Base-by-base conservation (phyloP, 345 rosid species). In the Salix caprea region DNA sequence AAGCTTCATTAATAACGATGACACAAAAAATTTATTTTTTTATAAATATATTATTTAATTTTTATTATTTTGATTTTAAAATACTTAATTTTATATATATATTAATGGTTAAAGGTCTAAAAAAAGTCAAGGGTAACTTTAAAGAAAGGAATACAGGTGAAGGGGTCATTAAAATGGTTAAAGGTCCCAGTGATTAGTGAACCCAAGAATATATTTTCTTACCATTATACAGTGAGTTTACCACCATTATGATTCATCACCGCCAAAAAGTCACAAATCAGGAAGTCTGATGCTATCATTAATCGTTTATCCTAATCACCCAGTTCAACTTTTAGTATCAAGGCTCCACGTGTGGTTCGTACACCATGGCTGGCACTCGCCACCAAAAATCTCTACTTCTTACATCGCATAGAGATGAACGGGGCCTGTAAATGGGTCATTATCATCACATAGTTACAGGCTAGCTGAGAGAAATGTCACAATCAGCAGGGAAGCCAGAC, bases 401-500 rank as follows among this genome's bases (percentile, higher is more conserved):
- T 58, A 28, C 13, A 62, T 28, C 37, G 54, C 64, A 19, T 58
- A 40, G 69, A 32, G 15, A 67, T 24, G 39, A 18, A 40, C 60
- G n/a, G 12, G 1, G 10, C 32, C 12, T 62, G 28, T 4, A 26
- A 13, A 4, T 24, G 13, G 39, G 67, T 64, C 21, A 21, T 61
- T 23, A 12, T 67, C 65, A 60, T 32, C 65, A 26, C 23, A 40
- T 7, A 36, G 19, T 52, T 61, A 26, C 70, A 12, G 62, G 74
- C n/a, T 28, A 50, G 56, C 66, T 13, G 32, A 78, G n/a, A 26
- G 13, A 71, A 54, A 39, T 5, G 32, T 36, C 66, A 64, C 72
- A 81, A 83, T 76, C 86, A 46, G 37, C 65, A 40, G 39, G 60
- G 72, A 78, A 42, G 60, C 73, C 85, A 60, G 78, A 73, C 4